Percentiles rank a stretch among this genome's conserved stretches.
These are phyloP conservation scores for Candida andamanensis DNA, from an alignment of 805 yeast genomes.

Conservation along the genomic window DNA sequence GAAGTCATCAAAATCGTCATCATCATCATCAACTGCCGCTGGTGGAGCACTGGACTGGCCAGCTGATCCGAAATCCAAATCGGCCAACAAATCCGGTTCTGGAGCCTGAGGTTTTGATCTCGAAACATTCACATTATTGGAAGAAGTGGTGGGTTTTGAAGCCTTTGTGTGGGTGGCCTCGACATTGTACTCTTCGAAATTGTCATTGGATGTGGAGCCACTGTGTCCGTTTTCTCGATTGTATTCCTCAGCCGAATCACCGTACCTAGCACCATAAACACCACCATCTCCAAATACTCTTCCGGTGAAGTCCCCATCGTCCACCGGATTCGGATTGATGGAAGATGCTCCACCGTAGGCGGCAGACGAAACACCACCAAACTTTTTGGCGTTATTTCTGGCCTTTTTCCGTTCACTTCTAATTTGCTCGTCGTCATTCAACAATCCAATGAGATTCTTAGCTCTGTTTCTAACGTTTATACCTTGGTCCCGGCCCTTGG, in stretches of 20 bases:
- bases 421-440: slow-evolving; percentile 71
- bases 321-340: slow-evolving; percentile 28
- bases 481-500: slow-evolving; percentile 94
- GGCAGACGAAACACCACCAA: slow-evolving; percentile 64
- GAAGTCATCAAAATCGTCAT: slow-evolving; percentile 78
- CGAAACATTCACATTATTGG: slow-evolving; percentile 25
- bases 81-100: slow-evolving; percentile 47
- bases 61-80: slow-evolving; percentile 32
- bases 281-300: slow-evolving; percentile 71
- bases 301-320: slow-evolving; percentile 46
- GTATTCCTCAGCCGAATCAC: slow-evolving; percentile 48
- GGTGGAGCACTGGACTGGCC: slow-evolving; percentile 12
- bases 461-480: slow-evolving; percentile 90
- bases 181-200: slow-evolving; percentile 61
- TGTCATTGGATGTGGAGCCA: slow-evolving; percentile 27
- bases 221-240: slow-evolving; percentile 15
- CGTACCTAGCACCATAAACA: slow-evolving; percentile 61
- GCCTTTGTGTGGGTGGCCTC: slow-evolving; percentile 20
- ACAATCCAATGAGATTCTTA: slow-evolving; percentile 62
- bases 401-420: slow-evolving; percentile 87
- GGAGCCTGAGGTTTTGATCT: slow-evolving; percentile 27
- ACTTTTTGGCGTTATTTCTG: slow-evolving; percentile 78
- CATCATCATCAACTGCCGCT: slow-evolving; percentile 44
- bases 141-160: slow-evolving; percentile 34
- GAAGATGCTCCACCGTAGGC: slow-evolving; percentile 49